Evolutionary conservation across 2,329 filamentous ascomycete genomes (phyloP), one percentile per base, ranked within the genome.

Genomic region (Verticillium isaacii): DNA sequence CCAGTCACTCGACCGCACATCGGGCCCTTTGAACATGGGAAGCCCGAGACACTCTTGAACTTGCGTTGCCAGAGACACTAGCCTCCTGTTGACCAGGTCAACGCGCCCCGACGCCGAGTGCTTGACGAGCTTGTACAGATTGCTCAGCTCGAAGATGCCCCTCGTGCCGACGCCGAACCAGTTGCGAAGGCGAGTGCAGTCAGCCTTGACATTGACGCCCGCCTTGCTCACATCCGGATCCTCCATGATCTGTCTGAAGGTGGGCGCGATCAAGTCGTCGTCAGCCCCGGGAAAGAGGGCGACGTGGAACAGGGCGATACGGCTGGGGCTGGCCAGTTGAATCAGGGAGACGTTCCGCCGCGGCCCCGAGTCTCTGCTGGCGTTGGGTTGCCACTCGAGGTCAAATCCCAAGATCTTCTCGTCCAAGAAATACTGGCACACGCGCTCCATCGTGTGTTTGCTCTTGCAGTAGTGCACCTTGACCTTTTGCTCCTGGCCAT

Each of bases 331-430:
- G 1, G 93, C 92, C 25, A 97, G 74, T 73, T 97, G 94, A 54
- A 97, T 89, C 41, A 97, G 75, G 0, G 91, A 93, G 7, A 96
- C 85, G 64, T 93, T 92, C 59, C 83, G 79, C 66, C 90, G 89
- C 4, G 87, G 75, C 3, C 81, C 79, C 2, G 80, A 72, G 8
- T 66, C 68, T 23, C 72, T 79, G 6, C 71, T 77, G 0, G 85
- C 80, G 6, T 82, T 77, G 1, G 79, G 66, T 59, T 86, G 81
- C 93, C 94, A 97, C 77, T 97, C 94, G 64, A 97, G 82, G 69
- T 97, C 93, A 64, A 97, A 92, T 0, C 93, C 93, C n/a, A 97
- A 72, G 2, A 96, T 75, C 45, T 85, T 80, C 69, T 95, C 86
- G 32, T 82, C 67, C 45, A 87, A 70, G 67, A 97, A 97, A 62